phyloP scores from a whole-genome alignment of 148 eudicot species.

The Silene uniflora region DNA sequence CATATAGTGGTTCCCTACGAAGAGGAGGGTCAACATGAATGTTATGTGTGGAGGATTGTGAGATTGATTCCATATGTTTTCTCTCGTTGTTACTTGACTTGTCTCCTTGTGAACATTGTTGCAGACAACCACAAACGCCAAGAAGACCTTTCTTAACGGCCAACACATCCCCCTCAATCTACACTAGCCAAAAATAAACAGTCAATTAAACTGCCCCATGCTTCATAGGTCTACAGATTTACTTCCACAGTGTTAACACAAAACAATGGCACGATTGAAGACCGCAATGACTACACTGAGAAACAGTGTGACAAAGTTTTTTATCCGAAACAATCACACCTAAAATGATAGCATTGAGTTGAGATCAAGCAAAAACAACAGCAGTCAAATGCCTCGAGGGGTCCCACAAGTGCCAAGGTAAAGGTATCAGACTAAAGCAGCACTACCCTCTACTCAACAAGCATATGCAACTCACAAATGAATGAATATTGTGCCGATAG shows the following conservation, averaged over 20 bases:
- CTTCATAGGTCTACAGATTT: neutral
- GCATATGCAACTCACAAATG: too few species aligned
- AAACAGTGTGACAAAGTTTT: neutral
- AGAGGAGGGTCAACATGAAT: conserved; percentile 29
- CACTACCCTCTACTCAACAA: too few species aligned
- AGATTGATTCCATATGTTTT: conserved; percentile 37
- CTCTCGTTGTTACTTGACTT: too few species aligned
- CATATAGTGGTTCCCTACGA: conserved; percentile 28
- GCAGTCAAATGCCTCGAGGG: too few species aligned
- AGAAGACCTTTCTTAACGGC: conserved; percentile 70
- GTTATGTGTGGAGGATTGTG: conserved; percentile 28
- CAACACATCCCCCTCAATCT: conserved; percentile 70
- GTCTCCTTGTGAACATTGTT: conserved; percentile 37
- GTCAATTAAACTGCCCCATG: neutral
- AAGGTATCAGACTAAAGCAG: too few species aligned
- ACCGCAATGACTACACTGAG: neutral
- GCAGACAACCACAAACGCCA: conserved; percentile 57
- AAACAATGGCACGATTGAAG: neutral
- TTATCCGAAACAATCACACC: neutral
- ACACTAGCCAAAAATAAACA: neutral
- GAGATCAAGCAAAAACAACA: neutral
- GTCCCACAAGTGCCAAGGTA: too few species aligned
- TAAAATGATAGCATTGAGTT: neutral
- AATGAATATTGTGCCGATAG: too few species aligned
- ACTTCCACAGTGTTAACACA: neutral